These are phyloP conservation scores for Senna tora DNA, from an alignment of 306 rosid species.

Conservation along the genomic window DNA sequence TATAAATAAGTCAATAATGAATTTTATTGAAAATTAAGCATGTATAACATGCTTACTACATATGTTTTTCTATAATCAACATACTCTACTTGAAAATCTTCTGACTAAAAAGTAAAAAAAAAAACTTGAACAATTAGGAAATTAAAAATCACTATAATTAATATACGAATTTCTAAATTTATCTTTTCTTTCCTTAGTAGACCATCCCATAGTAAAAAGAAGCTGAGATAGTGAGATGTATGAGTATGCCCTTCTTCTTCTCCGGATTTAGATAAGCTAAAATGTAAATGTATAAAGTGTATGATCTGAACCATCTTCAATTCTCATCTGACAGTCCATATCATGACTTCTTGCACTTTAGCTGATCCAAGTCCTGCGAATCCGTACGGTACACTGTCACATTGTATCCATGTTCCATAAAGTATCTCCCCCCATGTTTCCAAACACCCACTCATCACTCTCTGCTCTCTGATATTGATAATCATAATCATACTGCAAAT, in stretches of 20 bases:
- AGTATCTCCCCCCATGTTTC: slow-evolving; percentile 54
- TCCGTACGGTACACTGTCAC: slow-evolving; percentile 30
- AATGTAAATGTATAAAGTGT: no score
- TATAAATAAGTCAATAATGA: no score
- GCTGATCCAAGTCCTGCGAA: no score
- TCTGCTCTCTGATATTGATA: slow-evolving; percentile 57
- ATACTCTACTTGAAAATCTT: neutral
- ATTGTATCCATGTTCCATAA: slow-evolving; percentile 73
- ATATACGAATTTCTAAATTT: slow-evolving; percentile 7
- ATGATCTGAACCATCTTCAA: no score
- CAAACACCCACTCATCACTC: slow-evolving; percentile 60
- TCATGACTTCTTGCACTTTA: no score
- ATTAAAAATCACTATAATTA: slow-evolving; percentile 37
- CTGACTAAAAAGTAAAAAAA: neutral
- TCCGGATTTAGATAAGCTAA: no score
- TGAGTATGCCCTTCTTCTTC: slow-evolving; percentile 33
- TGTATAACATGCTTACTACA: no score
- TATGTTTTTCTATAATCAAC: no score
- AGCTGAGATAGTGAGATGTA: slow-evolving; percentile 42
- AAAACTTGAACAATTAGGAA: slow-evolving; percentile 33
- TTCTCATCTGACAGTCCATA: no score
- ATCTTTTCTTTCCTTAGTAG: neutral
- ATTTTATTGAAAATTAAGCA: no score
- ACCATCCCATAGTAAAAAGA: slow-evolving; percentile 40
- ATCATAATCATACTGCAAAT: slow-evolving; percentile 53